Evolutionary conservation across 1,284 basidiomycete species (phyloP).

Genomic region (Pulveroboletus sp.): DNA sequence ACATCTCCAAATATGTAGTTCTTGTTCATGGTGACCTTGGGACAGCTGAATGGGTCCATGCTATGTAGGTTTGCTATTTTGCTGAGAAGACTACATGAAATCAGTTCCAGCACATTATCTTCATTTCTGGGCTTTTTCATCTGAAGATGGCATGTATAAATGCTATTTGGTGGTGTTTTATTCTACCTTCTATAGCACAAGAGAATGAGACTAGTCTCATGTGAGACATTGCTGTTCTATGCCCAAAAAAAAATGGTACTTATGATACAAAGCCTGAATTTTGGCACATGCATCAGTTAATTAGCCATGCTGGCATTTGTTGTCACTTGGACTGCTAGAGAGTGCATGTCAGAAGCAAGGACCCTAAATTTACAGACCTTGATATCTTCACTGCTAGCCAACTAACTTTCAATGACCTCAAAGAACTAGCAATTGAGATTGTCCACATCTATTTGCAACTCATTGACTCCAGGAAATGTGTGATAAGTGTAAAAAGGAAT

Average conservation of each 20-base stretch:
- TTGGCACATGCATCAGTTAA: constrained; percentile 5
- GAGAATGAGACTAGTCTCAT: constrained; percentile 13
- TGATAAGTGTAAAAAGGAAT: too few relatives aligned
- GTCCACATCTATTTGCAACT: too few relatives aligned
- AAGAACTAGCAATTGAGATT: too few relatives aligned
- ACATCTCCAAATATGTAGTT: constrained; percentile 24
- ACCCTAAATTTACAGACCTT: too few relatives aligned
- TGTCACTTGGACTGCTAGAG: neutral
- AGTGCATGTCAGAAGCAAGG: too few relatives aligned
- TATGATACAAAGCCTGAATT: constrained; percentile 6
- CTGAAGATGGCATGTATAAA: constrained; percentile 38
- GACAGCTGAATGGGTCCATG: constrained; percentile 21
- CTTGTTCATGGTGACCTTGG: constrained; percentile 33
- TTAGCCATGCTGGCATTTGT: constrained; percentile 4
- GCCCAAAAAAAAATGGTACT: neutral
- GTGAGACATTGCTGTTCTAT: neutral
- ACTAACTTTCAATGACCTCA: neutral
- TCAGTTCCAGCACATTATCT: constrained; percentile 24
- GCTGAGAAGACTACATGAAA: too few relatives aligned
- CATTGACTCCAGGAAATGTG: too few relatives aligned
- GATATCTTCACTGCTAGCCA: neutral
- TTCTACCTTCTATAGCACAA: neutral
- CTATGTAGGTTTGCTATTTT: too few relatives aligned
- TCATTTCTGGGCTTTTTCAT: constrained; percentile 35
- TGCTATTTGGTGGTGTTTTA: constrained; percentile 24